Evolutionary conservation across 352 stramenopile species (phyloP), one percentile per base, ranked within the genome.

Genomic region (Pythium guiyangense): DNA sequence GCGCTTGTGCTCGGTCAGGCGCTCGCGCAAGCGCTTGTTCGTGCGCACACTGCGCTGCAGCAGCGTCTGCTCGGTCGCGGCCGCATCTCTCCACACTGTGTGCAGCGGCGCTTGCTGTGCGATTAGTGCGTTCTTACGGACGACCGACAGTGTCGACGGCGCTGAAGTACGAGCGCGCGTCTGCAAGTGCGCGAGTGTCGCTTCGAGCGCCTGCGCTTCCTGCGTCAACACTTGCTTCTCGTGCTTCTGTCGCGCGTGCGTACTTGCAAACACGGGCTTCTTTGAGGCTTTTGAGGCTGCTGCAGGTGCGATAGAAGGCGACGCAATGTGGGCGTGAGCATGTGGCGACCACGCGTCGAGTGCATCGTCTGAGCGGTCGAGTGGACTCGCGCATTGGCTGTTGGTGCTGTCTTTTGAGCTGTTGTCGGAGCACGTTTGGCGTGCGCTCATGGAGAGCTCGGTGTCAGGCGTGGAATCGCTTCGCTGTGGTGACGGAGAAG

Each of bases 221-320:
- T 25, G 42, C 18, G 42, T 46, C 15, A 46, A 17, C 42, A 11
- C 42, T 9, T 20, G 3, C n/a, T 46, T 46, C n/a, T 46, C 42
- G 42, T 46, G n/a, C 42, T 25, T 20, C 15, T 18, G 42, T 2
- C 42, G 42, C n/a, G 42, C 42, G 42, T 25, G 17, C 6, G 25
- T 63, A 53, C 42, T 51, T 60, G 17, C 51, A 6, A 40, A n/a
- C 27, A 56, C 39, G 26, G 22, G 52, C n/a, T 49, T 52, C 44
- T 12, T n/a, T 26, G 27, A 50, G 26, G 14, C 9, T 8, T 17
- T 25, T 6, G 64, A 64, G 31, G 52, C 29, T n/a, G 45, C 48
- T 5, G 47, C 53, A 1, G 44, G 48, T 44, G 58, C 11, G 5
- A 25, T 18, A 25, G 42, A 15, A 25, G 40, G 14, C n/a, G 42